phyloP scores from a whole-genome alignment of 306 rosid species.

The Rosa multiflora region DNA sequence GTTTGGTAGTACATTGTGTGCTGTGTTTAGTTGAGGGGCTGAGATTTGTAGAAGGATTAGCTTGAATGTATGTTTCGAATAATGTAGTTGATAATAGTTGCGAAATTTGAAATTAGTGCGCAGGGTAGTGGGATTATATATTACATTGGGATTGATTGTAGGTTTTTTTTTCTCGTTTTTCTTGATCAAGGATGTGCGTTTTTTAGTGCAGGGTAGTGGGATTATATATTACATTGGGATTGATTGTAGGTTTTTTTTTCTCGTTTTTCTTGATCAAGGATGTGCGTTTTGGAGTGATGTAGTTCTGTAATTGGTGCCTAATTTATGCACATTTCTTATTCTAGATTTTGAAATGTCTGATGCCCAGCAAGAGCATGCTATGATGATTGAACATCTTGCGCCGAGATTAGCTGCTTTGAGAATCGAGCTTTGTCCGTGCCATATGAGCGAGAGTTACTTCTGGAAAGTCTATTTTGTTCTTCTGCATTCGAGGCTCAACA shows the following conservation, averaged over 20 bases:
- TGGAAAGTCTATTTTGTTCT: conserved; percentile 98
- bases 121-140: neutral
- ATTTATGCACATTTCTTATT: conserved; percentile 31
- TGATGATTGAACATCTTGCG: conserved; percentile 65
- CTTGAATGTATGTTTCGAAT: neutral
- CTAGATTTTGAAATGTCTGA: conserved; percentile 86
- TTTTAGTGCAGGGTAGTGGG: conserved; percentile 2
- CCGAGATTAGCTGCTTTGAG: conserved; percentile 96
- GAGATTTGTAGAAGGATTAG: neutral
- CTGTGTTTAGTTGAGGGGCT: neutral
- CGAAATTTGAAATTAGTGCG: neutral
- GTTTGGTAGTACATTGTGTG: neutral
- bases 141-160: neutral
- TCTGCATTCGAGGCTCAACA: conserved; percentile 83
- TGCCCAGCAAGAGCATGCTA: conserved; percentile 70
- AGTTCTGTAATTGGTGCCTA: conserved; percentile 21
- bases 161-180: neutral
- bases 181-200: conserved; percentile 6
- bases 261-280: conserved; percentile 10
- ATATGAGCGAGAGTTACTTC: conserved; percentile 90
- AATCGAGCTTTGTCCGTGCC: conserved; percentile 90
- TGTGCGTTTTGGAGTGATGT: conserved; percentile 4
- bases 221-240: neutral
- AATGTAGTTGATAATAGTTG: neutral
- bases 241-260: neutral